Evolutionary conservation across 805 yeast species (phyloP), one percentile per base, ranked within the genome.

Genomic region (Brettanomyces bruxellensis): DNA sequence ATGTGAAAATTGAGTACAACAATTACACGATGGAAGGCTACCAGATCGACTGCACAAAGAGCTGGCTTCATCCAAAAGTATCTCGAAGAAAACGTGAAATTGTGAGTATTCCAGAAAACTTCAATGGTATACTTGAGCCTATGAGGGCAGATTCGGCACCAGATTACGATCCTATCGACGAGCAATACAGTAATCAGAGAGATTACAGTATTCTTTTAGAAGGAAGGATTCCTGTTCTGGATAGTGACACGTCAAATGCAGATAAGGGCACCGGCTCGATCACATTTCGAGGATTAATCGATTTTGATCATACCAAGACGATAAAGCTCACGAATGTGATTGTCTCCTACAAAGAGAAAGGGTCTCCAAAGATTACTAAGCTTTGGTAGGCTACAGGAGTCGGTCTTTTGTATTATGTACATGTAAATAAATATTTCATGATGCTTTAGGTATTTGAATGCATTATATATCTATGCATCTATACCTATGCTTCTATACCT

Each of bases 271-370:
- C 58, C 18, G 68, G 66, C 11, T 54, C 54, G n/a, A 58, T 65
- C 25, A 49, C 59, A 12, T 66, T 65, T 44, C 49, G 44, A 9
- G 70, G 66, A 3, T 58, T 62, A 7, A 57, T 66, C 11, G 67
- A 65, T 43, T 63, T 65, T 30, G 69, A 66, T 49, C 70, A 65
- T 45, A 62, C 66, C 6, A 60, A 62, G 47, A 58, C 61, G 6
- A 55, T 66, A 34, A 60, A 61, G 42, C 54, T 66, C 9, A 54
- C 52, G 4, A 49, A 52, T 24, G 60, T 61, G 22, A 40, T 56
- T 4, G 45, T 66, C 38, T 52, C 57, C 6, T 64, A 54, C 38
- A 57, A 40, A 25, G 61, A 58, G 30, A 50, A 59, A 30, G 62
- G 62, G 8, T 51, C 47, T 14, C 58, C 57, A 4, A 52, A 51